Percentiles rank a stretch among this genome's conserved stretches.
Conservation (phyloP, 2,329 filamentous ascomycete species). For the Ophiocordyceps sinensis region DNA sequence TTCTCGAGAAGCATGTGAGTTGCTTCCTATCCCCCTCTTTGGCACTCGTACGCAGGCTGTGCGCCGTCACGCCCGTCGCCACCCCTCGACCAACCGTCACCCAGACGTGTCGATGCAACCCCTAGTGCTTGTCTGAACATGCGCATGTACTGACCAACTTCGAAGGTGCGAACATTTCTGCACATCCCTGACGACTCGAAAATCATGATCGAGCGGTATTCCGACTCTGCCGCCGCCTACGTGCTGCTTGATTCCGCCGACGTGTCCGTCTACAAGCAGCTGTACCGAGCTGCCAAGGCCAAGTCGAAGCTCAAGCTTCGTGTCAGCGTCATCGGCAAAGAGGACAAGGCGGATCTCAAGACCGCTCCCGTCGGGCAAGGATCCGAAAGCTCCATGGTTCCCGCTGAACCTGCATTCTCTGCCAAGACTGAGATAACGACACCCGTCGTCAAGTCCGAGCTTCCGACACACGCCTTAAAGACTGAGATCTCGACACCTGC, state of each 20-base stretch:
- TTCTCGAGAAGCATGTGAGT: constrained; percentile 73
- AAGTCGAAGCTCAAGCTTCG: constrained; percentile 94
- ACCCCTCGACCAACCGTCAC: no score
- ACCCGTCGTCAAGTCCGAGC: neutral
- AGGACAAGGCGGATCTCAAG: constrained; percentile 19
- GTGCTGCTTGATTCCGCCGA: constrained; percentile 68
- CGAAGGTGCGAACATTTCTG: constrained; percentile 20
- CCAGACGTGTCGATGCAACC: no score
- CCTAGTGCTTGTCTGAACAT: neutral
- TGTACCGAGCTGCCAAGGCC: constrained; percentile 91
- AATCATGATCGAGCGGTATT: constrained; percentile 77
- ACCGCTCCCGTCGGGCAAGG: constrained; percentile 14
- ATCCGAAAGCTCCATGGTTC: constrained; percentile 14
- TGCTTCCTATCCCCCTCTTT: neutral
- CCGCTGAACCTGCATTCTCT: neutral
- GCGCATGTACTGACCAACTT: neutral
- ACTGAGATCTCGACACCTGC: no score
- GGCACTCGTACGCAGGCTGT: neutral
- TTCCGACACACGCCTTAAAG: no score
- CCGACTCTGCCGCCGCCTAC: constrained; percentile 75
- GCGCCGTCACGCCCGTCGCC: no score
- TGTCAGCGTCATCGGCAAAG: constrained; percentile 35
- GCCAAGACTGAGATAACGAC: neutral
- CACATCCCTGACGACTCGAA: constrained; percentile 15
- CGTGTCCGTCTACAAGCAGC: constrained; percentile 81